Evolutionary conservation across 768 basidiomycete species (phyloP), one percentile per base, ranked within the genome.

Genomic region (Suillus weaverae): DNA sequence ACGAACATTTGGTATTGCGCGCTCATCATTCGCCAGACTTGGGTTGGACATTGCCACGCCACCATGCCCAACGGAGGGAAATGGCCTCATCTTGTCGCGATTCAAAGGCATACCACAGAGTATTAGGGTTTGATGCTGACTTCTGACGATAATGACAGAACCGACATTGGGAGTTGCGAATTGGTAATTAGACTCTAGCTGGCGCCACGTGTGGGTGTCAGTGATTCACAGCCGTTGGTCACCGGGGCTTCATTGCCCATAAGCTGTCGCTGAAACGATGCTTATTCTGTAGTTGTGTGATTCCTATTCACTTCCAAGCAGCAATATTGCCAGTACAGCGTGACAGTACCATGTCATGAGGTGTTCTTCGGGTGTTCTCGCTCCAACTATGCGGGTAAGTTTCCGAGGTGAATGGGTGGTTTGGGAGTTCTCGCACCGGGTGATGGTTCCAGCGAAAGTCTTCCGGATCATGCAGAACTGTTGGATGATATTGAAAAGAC

Each of bases 111-210:
- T 95, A 62, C 95, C 95, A 73, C 99, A 99, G 51, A 99, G 83
- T 67, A 99, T 72, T 84, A 80, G 60, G 99, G 82, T 30, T 97
- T 83, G 59, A 89, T 88, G 74, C 86, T 85, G 8, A 94, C 93
- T 65, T 95, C 99, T 97, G 20, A 95, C 95, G 71, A 99, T 91
- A 76, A 99, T 98, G 72, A 99, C 95, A 8, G 85, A 95, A 98
- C 97, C 68, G 86, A 85, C 75, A 94, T 96, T 32, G 89, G 89
- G 72, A 96, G 85, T 64, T 86, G 97, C 89, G 92, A 61, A 46
- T 48, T 61, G 26, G 60, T n/a, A 33, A 26, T 61, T 30, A 16
- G n/a, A 30, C 14, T 11, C 43, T 61, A 20, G 30, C 48, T 50
- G 13, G 6, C 18, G 14, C 26, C 50, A 51, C 50, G 16, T 32